Base-by-base conservation (phyloP, 2,329 filamentous ascomycete species). In the Trichoderma sp. region DNA sequence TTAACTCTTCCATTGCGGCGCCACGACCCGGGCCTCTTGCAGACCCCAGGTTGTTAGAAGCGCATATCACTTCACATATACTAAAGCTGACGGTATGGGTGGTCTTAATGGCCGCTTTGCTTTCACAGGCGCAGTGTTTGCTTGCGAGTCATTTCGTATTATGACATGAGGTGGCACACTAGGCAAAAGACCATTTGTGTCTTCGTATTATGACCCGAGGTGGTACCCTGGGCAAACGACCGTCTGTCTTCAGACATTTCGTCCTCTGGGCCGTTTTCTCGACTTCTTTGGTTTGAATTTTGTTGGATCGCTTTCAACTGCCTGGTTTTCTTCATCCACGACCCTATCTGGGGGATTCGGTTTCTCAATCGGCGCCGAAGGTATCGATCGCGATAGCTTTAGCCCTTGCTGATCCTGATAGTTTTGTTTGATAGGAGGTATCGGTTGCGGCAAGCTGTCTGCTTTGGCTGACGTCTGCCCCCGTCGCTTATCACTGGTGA, bases 1-100 rank as follows among this genome's bases (percentile, higher is more conserved):
- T 69, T 48, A 76, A 71, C 5, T 72, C 70, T 1, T 68, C 42
- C 15, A 72, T 65, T 1, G 39, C n/a, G n/a, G n/a, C n/a, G n/a
- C n/a, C n/a, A n/a, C n/a, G n/a, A n/a, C n/a, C n/a, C n/a, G n/a
- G n/a, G n/a, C n/a, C n/a, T n/a, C n/a, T n/a, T n/a, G n/a, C n/a
- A n/a, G n/a, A n/a, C n/a, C n/a, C n/a, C n/a, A n/a, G n/a, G n/a
- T n/a, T n/a, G n/a, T n/a, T n/a, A n/a, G n/a, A n/a, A n/a, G n/a
- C n/a, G n/a, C n/a, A n/a, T n/a, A n/a, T n/a, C n/a, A n/a, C n/a
- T n/a, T n/a, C n/a, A n/a, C n/a, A n/a, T n/a, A n/a, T n/a, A n/a
- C n/a, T n/a, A n/a, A n/a, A n/a, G n/a, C n/a, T n/a, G n/a, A n/a
- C n/a, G n/a, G n/a, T n/a, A n/a, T n/a, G n/a, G n/a, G n/a, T n/a